phyloP scores from a whole-genome alignment of 768 basidiomycete genomes.

The Kwoniella dejecticola region DNA sequence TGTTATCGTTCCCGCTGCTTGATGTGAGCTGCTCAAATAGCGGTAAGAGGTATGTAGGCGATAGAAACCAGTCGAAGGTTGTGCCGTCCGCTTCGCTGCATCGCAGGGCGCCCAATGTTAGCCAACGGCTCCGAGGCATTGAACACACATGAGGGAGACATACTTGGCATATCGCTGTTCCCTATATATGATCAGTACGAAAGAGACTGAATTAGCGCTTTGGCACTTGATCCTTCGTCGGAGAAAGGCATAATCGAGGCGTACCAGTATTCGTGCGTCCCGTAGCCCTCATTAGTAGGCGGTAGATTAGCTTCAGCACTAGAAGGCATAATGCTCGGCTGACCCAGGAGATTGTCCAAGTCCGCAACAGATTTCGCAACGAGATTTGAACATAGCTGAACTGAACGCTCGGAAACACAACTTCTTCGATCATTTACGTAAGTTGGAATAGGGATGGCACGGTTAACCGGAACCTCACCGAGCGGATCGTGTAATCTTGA shows the following conservation, averaged over 20 bases:
- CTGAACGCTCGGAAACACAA: no score
- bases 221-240: neutral
- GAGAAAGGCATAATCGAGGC: constrained; percentile 7
- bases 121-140: neutral
- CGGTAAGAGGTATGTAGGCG: constrained; percentile 48
- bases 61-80: constrained; percentile 56
- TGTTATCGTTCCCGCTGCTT: neutral
- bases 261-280: constrained; percentile 54
- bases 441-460: neutral
- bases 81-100: constrained; percentile 47
- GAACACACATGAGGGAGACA: neutral
- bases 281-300: constrained; percentile 53
- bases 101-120: neutral
- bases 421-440: no score
- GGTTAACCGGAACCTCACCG: no score
- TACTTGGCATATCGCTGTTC: constrained; percentile 54
- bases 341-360: no score
- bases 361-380: no score
- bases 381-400: no score
- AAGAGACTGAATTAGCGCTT: no score
- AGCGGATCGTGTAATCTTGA: no score
- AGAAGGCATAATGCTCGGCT: constrained; percentile 17
- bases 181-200: no score
- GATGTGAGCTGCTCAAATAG: constrained; percentile 38
- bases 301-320: constrained; percentile 39